Evolutionary conservation across 2,329 filamentous ascomycete genomes (phyloP).

Genomic region (Colletotrichum echinochloae): DNA sequence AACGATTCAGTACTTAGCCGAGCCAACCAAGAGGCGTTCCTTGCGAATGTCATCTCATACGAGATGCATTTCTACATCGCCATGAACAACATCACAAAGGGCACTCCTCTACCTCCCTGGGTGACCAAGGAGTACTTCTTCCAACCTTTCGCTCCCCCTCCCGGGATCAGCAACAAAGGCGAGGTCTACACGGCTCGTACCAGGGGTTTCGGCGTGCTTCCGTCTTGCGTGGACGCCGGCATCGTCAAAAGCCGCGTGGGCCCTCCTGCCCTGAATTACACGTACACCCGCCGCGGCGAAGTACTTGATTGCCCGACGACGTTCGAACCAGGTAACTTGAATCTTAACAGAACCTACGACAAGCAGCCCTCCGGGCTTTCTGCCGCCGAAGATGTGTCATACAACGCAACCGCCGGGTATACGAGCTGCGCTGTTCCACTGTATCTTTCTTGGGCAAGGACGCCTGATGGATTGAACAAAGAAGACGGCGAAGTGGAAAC

Average conservation of each 20-base stretch:
- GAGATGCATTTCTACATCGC: slow-evolving; percentile 50
- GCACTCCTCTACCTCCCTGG: slow-evolving; percentile 63
- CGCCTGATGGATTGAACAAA: not conserved
- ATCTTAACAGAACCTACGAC: not conserved
- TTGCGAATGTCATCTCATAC: slow-evolving; percentile 33
- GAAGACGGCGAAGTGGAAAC: slow-evolving; percentile 36
- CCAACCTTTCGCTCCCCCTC: slow-evolving; percentile 53
- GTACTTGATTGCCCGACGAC: slow-evolving; percentile 3
- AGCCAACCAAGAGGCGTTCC: not conserved
- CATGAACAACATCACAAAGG: slow-evolving; percentile 58
- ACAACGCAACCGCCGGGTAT: not conserved
- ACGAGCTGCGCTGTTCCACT: not conserved
- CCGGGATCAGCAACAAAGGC: not conserved
- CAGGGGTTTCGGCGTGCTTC: slow-evolving; percentile 46
- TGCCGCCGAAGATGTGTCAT: not conserved
- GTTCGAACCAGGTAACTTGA: not conserved
- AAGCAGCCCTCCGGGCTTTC: not conserved
- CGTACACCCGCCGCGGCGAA: not conserved
- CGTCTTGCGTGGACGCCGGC: slow-evolving; percentile 6
- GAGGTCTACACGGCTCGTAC: slow-evolving; percentile 42
- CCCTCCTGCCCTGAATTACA: slow-evolving; percentile 7
- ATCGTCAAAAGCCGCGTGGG: not conserved
- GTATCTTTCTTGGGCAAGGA: not conserved
- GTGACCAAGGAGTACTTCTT: slow-evolving; percentile 59
- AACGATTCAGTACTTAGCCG: slow-evolving; percentile 37